These are phyloP conservation scores for Coemansia sp. DNA, from an alignment of 192 early-diverging fungal genomes.

Conservation along the genomic window DNA sequence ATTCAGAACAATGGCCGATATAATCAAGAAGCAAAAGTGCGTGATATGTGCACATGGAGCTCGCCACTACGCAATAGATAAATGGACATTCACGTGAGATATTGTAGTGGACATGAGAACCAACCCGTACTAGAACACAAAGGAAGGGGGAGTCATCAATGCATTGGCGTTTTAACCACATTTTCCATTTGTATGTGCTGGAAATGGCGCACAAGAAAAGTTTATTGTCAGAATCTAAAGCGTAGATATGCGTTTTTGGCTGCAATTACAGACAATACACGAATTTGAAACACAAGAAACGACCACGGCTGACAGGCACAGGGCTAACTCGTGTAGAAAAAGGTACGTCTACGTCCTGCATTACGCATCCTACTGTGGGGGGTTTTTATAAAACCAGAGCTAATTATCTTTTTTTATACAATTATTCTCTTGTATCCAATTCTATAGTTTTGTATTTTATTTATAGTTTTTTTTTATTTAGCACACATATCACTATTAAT, in stretches of 20 bases:
- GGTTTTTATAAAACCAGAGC: not conserved
- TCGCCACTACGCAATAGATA: not conserved
- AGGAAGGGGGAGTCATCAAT: not conserved
- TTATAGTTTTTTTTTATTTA: not conserved
- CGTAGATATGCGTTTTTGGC: not conserved
- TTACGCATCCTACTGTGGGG: not conserved
- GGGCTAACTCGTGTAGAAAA: slow-evolving; percentile 1
- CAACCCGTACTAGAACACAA: not conserved
- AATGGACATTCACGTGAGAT: not conserved
- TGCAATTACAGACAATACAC: not conserved
- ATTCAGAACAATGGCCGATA: not conserved
- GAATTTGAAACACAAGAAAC: slow-evolving; percentile 2
- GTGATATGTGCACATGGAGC: slow-evolving; percentile 10
- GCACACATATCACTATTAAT: not conserved
- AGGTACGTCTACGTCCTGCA: not conserved
- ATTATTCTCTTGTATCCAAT: not conserved
- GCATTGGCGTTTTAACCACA: slow-evolving; percentile 5
- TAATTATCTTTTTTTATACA: not conserved
- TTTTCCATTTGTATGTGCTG: not conserved
- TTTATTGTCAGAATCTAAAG: not conserved
- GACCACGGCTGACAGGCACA: not conserved
- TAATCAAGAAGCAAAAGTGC: not conserved
- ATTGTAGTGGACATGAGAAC: not conserved
- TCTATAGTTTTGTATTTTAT: not conserved
- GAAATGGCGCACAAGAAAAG: not conserved